phyloP scores from a whole-genome alignment of 2,329 filamentous ascomycete species.

The Coniochaeta pulveracea region DNA sequence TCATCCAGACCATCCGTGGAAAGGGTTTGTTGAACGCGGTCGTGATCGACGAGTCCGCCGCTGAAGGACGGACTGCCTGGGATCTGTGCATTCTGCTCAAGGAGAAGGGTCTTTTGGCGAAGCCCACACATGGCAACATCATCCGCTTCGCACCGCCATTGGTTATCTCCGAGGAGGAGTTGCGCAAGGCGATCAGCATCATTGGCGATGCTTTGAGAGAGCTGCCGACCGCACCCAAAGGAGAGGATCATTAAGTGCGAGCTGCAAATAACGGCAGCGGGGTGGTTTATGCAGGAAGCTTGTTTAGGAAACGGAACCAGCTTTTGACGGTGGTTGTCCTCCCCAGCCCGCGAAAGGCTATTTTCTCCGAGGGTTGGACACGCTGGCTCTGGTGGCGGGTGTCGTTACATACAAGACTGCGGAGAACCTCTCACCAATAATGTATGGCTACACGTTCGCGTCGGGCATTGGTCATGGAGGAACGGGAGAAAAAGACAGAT shows the following conservation, averaged over 20 bases:
- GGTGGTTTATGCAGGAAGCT: no score
- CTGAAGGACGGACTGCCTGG: conserved; percentile 83
- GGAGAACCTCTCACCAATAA: no score
- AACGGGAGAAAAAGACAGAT: no score
- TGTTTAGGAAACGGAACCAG: no score
- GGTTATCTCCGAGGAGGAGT: conserved; percentile 83
- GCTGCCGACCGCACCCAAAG: conserved; percentile 53
- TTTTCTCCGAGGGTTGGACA: no score
- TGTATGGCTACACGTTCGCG: no score
- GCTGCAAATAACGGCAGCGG: no score
- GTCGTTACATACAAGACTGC: no score
- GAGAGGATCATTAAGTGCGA: conserved; percentile 21
- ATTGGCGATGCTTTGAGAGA: conserved; percentile 76
- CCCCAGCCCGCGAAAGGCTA: no score
- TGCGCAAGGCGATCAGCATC: conserved; percentile 64
- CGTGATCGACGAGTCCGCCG: conserved; percentile 83
- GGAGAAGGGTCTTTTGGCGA: conserved; percentile 88
- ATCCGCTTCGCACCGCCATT: conserved; percentile 95
- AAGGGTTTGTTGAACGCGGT: conserved; percentile 94
- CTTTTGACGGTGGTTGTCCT: no score
- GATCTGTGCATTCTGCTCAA: conserved; percentile 94
- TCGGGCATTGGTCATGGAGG: no score
- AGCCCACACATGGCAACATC: conserved; percentile 97
- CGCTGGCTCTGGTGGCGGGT: no score
- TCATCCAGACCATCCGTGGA: conserved; percentile 75